A percentile compares a stretch with the other conserved stretches of the same genome.
phyloP scores from a whole-genome alignment of 305 asterid species.

The Ajuga reptans region DNA sequence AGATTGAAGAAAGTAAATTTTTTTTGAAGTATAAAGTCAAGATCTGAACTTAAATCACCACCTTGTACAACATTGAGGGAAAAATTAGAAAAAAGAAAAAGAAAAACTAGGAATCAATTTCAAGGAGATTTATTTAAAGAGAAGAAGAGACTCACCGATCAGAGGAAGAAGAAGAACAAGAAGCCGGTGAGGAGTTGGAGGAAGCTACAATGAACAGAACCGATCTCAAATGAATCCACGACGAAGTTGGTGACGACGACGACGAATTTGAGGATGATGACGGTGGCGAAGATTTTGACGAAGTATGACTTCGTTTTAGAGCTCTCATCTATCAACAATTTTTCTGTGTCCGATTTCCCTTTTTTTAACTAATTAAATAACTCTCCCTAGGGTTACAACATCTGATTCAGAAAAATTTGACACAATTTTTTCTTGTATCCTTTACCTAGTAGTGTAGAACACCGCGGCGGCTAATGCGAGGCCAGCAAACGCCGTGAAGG shows the following conservation, averaged over 20 bases:
- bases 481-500: conserved; percentile 75
- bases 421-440: not conserved
- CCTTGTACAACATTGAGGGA: not conserved
- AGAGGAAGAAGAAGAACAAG: conserved; percentile 62
- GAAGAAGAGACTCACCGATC: conserved; percentile 60
- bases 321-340: conserved; percentile 73
- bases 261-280: conserved; percentile 57
- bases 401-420: conserved; percentile 18
- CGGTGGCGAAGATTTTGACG: conserved; percentile 67
- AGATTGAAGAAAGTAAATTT: not conserved
- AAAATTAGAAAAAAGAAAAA: not conserved
- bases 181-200: conserved; percentile 65
- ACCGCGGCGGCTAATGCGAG: conserved; percentile 70
- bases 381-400: conserved; percentile 48
- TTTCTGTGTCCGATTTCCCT: conserved; percentile 17
- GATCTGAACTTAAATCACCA: conserved; percentile 34
- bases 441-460: conserved; percentile 60
- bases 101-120: conserved; percentile 1
- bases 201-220: conserved; percentile 76
- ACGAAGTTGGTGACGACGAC: conserved; percentile 59
- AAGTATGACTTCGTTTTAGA: conserved; percentile 80
- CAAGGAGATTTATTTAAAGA: conserved; percentile 26
- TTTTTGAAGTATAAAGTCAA: conserved; percentile 22
- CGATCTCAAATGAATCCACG: conserved; percentile 97
- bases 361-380: conserved; percentile 28